A percentile compares a stretch with the other conserved stretches of the same genome.
These are phyloP conservation scores for Phycomyces nitens DNA, from an alignment of 192 early-diverging fungal genomes.

Conservation along the genomic window DNA sequence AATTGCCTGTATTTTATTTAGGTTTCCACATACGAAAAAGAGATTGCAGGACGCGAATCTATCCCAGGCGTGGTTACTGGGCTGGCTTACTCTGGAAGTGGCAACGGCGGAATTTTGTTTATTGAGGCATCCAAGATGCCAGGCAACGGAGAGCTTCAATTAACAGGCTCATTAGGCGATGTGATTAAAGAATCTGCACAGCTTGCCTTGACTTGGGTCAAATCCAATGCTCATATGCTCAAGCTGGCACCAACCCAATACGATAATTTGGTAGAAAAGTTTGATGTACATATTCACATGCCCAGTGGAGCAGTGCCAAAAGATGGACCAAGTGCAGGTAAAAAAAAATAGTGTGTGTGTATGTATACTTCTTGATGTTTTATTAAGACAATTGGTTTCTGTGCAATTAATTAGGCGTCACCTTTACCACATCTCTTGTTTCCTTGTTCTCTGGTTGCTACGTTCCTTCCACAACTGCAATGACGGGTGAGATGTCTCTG, in stretches of 20 bases:
- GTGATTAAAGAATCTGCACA: conserved; percentile 85
- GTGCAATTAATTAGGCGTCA: conserved; percentile 51
- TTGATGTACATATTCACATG: conserved; percentile 87
- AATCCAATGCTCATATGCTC: conserved; percentile 59
- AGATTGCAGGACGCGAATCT: conserved; percentile 60
- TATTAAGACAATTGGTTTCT: conserved; percentile 2
- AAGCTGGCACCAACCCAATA: conserved; percentile 42
- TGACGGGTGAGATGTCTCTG: conserved; percentile 88
- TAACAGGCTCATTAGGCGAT: conserved; percentile 76
- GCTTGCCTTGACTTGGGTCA: conserved; percentile 77
- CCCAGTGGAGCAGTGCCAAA: conserved; percentile 78
- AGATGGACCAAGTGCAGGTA: conserved; percentile 73
- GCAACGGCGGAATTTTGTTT: conserved; percentile 71
- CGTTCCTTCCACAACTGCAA: conserved; percentile 58
- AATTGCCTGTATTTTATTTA: no score
- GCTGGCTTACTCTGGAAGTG: conserved; percentile 73
- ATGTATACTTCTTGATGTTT: conserved; percentile 22
- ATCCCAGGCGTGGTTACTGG: conserved; percentile 80
- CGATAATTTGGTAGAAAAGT: conserved; percentile 50
- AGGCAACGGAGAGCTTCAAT: conserved; percentile 61
- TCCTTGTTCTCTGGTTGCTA: conserved; percentile 62
- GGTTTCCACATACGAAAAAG: conserved; percentile 62
- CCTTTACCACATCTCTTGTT: conserved; percentile 75
- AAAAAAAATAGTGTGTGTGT: no score
- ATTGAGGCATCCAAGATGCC: conserved; percentile 78